These are phyloP conservation scores for Nymphaea colorata DNA, from an alignment of 164 flowering plant genomes.

Conservation along the genomic window DNA sequence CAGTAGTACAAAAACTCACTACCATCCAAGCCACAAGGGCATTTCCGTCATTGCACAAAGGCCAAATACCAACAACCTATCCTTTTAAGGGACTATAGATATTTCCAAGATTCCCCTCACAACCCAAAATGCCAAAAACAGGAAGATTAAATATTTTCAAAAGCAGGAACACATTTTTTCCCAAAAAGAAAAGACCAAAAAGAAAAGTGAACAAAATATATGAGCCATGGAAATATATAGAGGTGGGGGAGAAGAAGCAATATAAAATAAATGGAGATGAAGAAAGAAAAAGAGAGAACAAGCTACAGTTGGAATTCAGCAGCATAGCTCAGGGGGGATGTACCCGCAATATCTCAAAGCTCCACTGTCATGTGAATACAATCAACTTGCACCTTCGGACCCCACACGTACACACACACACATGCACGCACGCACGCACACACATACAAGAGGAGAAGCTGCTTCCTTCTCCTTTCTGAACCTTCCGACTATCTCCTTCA, in stretches of 20 bases:
- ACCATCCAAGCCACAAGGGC: too few relatives aligned
- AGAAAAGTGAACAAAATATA: too few relatives aligned
- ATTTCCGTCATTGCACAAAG: background rate
- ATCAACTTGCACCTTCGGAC: constrained; percentile 40
- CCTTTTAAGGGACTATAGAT: background rate
- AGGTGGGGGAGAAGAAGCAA: too few relatives aligned
- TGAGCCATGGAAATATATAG: too few relatives aligned
- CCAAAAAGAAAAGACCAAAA: too few relatives aligned
- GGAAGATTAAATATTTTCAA: too few relatives aligned
- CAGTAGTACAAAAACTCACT: too few relatives aligned
- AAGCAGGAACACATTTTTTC: too few relatives aligned
- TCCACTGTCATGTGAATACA: constrained; percentile 69
- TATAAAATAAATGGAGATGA: background rate
- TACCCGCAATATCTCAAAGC: constrained; percentile 29
- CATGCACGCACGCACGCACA: constrained; percentile 37
- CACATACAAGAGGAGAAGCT: constrained; percentile 29
- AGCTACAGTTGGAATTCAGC: constrained; percentile 32
- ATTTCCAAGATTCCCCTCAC: background rate
- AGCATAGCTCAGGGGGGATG: constrained; percentile 60
- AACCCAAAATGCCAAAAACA: too few relatives aligned
- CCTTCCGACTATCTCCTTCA: background rate
- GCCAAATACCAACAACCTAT: background rate
- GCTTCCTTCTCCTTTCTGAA: constrained; percentile 3
- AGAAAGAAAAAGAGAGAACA: constrained; percentile 3
- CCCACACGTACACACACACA: constrained; percentile 36